Conservation (phyloP, 371 early-diverging fungal species). For the Mucor irregularis region DNA sequence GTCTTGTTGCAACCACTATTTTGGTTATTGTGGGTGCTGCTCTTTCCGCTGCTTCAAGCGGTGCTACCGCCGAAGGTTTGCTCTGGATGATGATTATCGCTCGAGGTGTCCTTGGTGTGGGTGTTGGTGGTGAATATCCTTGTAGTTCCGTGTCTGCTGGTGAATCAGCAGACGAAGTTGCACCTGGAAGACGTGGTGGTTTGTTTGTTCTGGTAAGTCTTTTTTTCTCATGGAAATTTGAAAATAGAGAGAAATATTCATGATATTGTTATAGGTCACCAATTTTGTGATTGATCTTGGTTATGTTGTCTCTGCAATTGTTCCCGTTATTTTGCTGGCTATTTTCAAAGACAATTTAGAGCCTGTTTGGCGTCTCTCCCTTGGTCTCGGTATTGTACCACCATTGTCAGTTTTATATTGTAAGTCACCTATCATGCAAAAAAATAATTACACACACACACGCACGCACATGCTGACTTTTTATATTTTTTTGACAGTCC, state of each 20-base stretch:
- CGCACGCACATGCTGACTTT: no score
- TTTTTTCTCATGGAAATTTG: slow-evolving; percentile 23
- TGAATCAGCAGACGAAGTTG: slow-evolving; percentile 58
- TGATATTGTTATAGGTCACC: slow-evolving; percentile 34
- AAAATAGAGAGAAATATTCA: background rate
- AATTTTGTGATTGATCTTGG: slow-evolving; percentile 48
- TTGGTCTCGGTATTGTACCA: slow-evolving; percentile 52
- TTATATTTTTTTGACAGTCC: slow-evolving; percentile 29
- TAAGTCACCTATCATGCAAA: background rate
- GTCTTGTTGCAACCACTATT: slow-evolving; percentile 32
- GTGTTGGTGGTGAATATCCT: slow-evolving; percentile 57
- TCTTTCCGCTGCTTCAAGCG: slow-evolving; percentile 40
- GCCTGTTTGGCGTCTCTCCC: slow-evolving; percentile 50
- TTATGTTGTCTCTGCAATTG: slow-evolving; percentile 47
- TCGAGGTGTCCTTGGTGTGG: slow-evolving; percentile 53
- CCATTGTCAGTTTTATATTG: slow-evolving; percentile 54
- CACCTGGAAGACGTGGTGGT: slow-evolving; percentile 40
- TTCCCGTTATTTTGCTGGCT: slow-evolving; percentile 50
- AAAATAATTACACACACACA: background rate
- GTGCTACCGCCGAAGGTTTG: slow-evolving; percentile 35
- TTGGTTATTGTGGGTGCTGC: slow-evolving; percentile 48
- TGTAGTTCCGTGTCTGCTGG: slow-evolving; percentile 56
- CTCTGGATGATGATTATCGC: slow-evolving; percentile 60
- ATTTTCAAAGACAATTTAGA: slow-evolving; percentile 39
- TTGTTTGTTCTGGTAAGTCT: slow-evolving; percentile 51